A percentile compares a stretch with the other conserved stretches of the same genome.
These are phyloP conservation scores for Rhizopus sp. DNA, from an alignment of 371 early-diverging fungal genomes.

Conservation along the genomic window DNA sequence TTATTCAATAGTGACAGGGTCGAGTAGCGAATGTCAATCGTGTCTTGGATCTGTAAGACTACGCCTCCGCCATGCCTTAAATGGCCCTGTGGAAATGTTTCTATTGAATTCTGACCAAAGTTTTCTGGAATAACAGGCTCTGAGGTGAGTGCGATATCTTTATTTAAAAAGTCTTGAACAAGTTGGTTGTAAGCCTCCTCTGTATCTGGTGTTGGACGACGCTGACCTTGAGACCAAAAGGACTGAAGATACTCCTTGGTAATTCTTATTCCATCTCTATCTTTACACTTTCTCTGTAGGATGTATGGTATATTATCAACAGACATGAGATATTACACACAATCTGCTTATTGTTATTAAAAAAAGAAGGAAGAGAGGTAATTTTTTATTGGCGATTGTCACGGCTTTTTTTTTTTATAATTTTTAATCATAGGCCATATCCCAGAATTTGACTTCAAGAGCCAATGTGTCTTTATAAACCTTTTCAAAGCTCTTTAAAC, in stretches of 20 bases:
- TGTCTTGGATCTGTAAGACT: constrained; percentile 40
- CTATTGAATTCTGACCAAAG: constrained; percentile 15
- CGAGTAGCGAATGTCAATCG: constrained; percentile 35
- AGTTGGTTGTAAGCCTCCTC: constrained; percentile 23
- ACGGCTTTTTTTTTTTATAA: not conserved
- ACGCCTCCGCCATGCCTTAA: constrained; percentile 25
- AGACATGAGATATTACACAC: constrained; percentile 8
- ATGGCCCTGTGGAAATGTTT: constrained; percentile 26
- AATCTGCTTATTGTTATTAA: constrained; percentile 1
- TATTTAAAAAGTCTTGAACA: constrained; percentile 24
- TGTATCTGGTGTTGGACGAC: constrained; percentile 3
- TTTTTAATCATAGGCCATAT: constrained; percentile 23
- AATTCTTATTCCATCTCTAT: constrained; percentile 24
- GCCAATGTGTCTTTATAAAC: constrained; percentile 22
- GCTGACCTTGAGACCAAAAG: constrained; percentile 17
- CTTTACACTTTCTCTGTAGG: constrained; percentile 24
- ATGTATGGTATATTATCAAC: constrained; percentile 18
- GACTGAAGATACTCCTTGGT: constrained; percentile 21
- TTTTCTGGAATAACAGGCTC: constrained; percentile 26
- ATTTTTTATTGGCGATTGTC: not conserved
- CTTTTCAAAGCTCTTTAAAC: constrained; percentile 21
- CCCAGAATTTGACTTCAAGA: constrained; percentile 29
- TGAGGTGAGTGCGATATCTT: constrained; percentile 31
- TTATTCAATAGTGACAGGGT: constrained; percentile 28
- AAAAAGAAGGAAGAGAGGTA: not conserved